Evolutionary conservation across 2,329 filamentous ascomycete species (phyloP).

Genomic region (Fusarium torreyae): DNA sequence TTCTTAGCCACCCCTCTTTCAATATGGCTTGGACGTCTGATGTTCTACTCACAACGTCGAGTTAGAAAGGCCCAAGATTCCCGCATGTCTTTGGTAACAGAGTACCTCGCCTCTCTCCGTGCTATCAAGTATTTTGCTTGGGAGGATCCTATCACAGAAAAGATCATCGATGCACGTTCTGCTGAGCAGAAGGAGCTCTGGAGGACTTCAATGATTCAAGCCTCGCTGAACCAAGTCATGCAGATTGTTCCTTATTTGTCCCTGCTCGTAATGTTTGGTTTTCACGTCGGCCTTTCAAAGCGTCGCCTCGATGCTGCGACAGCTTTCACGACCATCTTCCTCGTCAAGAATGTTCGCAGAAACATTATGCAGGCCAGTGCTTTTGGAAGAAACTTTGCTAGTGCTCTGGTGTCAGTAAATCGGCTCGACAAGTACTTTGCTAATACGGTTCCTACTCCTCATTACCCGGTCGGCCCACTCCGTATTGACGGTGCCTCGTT

Average conservation of each 20-base stretch:
- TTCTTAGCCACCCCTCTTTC: constrained; percentile 66
- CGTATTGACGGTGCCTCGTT: constrained; percentile 64
- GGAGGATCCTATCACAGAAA: constrained; percentile 68
- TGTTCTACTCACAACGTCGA: constrained; percentile 66
- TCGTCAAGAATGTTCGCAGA: constrained; percentile 67
- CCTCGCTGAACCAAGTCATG: constrained; percentile 63
- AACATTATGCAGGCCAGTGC: constrained; percentile 67
- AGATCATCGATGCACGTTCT: constrained; percentile 64
- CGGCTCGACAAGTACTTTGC: constrained; percentile 70
- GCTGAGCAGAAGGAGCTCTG: constrained; percentile 70
- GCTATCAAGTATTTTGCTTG: constrained; percentile 74
- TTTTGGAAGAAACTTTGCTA: constrained; percentile 56
- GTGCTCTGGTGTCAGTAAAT: constrained; percentile 61
- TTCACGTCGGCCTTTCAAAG: constrained; percentile 65
- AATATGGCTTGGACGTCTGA: constrained; percentile 63
- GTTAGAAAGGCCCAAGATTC: constrained; percentile 70
- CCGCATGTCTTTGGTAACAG: constrained; percentile 70
- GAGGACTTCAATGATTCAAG: constrained; percentile 65
- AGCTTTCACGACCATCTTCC: constrained; percentile 70
- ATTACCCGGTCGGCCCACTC: constrained; percentile 66
- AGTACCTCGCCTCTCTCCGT: constrained; percentile 71
- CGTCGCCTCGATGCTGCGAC: constrained; percentile 68
- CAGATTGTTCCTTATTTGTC: constrained; percentile 68
- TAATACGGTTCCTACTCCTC: constrained; percentile 63
- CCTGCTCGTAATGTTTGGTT: constrained; percentile 68